Conservation (phyloP, 306 rosid species). For the Begonia fuchsioides region DNA sequence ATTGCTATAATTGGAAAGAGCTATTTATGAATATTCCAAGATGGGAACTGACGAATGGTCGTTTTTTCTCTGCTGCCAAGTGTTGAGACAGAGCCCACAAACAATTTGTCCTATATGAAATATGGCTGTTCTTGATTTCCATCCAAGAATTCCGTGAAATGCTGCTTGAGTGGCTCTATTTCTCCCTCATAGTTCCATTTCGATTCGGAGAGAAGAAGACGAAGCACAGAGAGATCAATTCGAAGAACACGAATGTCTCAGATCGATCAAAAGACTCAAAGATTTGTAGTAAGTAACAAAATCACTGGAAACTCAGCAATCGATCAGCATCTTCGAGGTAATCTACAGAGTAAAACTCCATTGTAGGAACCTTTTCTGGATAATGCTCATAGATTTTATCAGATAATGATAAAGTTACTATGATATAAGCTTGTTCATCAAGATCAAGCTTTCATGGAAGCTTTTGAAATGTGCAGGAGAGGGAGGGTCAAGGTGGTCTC, state of each 20-base stretch:
- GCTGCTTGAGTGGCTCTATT: constrained; percentile 16
- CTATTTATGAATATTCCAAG: constrained; percentile 4
- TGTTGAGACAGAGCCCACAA: constrained; percentile 25
- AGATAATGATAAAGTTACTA: no score
- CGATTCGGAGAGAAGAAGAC: neutral
- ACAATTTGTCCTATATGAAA: constrained; percentile 10
- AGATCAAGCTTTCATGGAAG: no score
- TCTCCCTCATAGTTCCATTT: constrained; percentile 1
- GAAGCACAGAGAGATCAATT: neutral
- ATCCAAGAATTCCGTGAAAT: constrained; percentile 26
- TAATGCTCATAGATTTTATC: no score
- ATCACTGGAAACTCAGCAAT: constrained; percentile 19
- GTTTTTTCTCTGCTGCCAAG: constrained; percentile 13
- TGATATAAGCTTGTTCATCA: no score
- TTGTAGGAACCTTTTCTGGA: no score
- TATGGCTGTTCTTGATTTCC: constrained; percentile 18
- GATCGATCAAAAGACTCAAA: constrained; percentile 50
- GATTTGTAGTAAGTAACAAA: constrained; percentile 17
- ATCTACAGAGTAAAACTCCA: neutral
- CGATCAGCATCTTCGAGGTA: constrained; percentile 68
- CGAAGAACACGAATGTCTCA: neutral
- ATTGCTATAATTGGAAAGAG: constrained; percentile 19
- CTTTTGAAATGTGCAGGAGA: constrained; percentile 19
- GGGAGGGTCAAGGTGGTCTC: constrained; percentile 24
- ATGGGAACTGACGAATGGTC: constrained; percentile 6